Evolutionary conservation across 768 basidiomycete species (phyloP), one percentile per base, ranked within the genome.

Genomic region (Trametes cubensis): DNA sequence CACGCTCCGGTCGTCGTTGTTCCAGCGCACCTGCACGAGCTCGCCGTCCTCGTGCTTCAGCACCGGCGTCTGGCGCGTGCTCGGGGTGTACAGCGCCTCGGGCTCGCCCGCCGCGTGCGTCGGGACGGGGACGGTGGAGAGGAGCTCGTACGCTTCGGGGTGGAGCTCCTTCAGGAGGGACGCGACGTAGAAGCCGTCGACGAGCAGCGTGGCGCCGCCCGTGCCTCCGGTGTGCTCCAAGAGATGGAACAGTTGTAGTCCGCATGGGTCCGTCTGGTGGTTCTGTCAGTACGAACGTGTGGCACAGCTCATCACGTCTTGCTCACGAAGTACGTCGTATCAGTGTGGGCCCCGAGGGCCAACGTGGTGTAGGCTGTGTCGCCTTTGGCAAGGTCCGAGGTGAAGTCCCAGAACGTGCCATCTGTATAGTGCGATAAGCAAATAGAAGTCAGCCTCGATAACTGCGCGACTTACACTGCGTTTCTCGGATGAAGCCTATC

Each of bases 331-430:
- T 89, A 90, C 11, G 87, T 86, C 45, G 81, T 87, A 64, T 90
- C 88, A 0, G 87, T 89, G 72, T 99, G 96, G 0, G 93, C 94
- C 4, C 84, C 87, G 7, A 99, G 84, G 0, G 89, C 90, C 47
- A 96, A 75, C 6, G 87, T 92, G 4, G 94, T 94, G 77, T 99
- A 99, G 0, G 96, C 95, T 8, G 94, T 90, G 73, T 99, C 96
- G 14, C 94, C 94, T 68, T 89, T 94, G 18, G 88, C 86, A 21
- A 95, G 81, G 70, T 96, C 88, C 0, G 95, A 86, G 0, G 94
- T 97, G 70, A 98, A 96, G 70, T 98, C 94, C 95, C 96, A 99
- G 75, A 98, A 95, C 60, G 86, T 87, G 38, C 95, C 96, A 69
- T 98, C 94, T 95, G 64, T 1, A 39, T 4, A 3, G 23, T 4